Evolutionary conservation across 345 rosid genomes (phyloP), one percentile per base, ranked within the genome.

Genomic region (Populus euphratica): DNA sequence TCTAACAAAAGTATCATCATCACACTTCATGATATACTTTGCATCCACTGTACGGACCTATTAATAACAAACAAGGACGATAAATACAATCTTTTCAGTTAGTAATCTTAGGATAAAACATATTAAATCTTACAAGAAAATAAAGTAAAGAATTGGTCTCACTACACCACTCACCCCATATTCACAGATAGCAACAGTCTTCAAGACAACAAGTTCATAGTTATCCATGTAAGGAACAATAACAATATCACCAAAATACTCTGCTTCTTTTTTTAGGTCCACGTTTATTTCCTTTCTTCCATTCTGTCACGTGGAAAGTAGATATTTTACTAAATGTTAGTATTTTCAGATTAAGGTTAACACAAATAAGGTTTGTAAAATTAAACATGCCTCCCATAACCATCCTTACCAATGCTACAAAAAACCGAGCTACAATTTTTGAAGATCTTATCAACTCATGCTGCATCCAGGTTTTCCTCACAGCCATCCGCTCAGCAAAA

Each of bases 101-200:
- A 41, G 69, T 21, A 17, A 20, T 38, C 50, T 68, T 36, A 47
- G 23, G 16, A 73, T 39, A 25, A 6, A 64, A 38, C 23, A 5
- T n/a, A 36, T 39, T 25, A 73, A 13, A 35, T 21, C 63, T 17
- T 11, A n/a, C 36, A 17, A 41, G 29, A 13, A 41, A 25, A 41
- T 14, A 25, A 68, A 38, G 27, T 36, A 17, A 38, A 44, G 17
- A 44, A 44, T 13, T 44, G 50, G 17, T 44, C 50, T 44, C 50
- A 44, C 50, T 13, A 12, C 50, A 81, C 64, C 59, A 83, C 94
- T 85, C 84, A 95, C 98, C 92, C 98, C 98, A 82, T 90, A 88
- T 91, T 95, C 99, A 50, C 97, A 94, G 73, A 94, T 94, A 68
- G 98, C 97, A 81, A 93, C 89, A 49, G 98, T 94, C 85, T 94